Evolutionary conservation across 2,329 filamentous ascomycete genomes (phyloP).

Genomic region (Sporothrix globosa): DNA sequence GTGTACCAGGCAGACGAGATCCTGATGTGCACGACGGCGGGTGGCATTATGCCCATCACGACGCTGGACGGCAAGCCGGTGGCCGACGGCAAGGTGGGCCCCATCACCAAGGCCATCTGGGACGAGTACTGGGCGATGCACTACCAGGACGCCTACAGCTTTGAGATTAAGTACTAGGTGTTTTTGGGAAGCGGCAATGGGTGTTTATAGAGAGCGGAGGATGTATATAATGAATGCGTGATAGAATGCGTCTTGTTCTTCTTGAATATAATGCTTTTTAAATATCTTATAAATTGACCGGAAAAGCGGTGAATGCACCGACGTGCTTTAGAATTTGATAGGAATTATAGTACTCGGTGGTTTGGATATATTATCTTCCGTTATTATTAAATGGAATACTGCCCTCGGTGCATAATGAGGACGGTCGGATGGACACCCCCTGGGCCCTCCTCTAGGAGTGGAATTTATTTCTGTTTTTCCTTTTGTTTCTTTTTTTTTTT

Average conservation of each 20-base stretch:
- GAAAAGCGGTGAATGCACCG: no score
- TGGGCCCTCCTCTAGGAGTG: no score
- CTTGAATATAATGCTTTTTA: conserved; percentile 19
- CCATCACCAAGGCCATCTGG: conserved; percentile 54
- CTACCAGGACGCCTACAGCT: conserved; percentile 46
- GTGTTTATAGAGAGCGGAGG: background rate
- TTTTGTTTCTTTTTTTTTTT: no score
- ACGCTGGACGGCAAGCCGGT: conserved; percentile 49
- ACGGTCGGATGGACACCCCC: no score
- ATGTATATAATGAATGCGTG: background rate
- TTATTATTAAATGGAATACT: no score
- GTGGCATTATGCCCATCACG: conserved; percentile 58
- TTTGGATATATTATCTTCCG: background rate
- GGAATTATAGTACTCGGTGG: no score
- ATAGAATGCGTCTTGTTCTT: background rate
- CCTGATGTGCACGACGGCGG: conserved; percentile 58
- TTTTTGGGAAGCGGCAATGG: background rate
- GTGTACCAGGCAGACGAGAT: conserved; percentile 53
- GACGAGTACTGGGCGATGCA: conserved; percentile 56
- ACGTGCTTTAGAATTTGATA: no score
- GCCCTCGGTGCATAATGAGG: no score
- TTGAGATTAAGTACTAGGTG: conserved; percentile 42
- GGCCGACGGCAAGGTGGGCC: conserved; percentile 49
- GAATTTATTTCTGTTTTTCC: no score
- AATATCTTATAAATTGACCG: background rate